A percentile compares a stretch with the other conserved stretches of the same genome.
Evolutionary conservation across 306 rosid species (phyloP).

Genomic region (Castanea crenata): DNA sequence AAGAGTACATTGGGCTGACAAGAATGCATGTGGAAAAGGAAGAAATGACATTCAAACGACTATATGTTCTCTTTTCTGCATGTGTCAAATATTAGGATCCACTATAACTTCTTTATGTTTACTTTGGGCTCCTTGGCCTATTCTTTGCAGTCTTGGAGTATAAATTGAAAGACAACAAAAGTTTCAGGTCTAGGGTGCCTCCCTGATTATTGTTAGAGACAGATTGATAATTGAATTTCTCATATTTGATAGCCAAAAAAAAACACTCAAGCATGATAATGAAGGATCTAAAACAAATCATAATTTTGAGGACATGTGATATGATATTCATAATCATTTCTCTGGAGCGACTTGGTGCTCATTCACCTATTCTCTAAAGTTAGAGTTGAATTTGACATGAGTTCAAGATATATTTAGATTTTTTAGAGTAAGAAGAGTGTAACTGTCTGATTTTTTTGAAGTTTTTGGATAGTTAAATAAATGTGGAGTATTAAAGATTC

Average conservation of each 20-base stretch:
- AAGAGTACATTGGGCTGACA: background rate
- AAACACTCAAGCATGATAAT: background rate
- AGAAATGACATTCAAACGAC: background rate
- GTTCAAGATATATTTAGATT: too few species aligned
- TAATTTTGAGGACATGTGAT: background rate
- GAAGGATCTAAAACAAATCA: background rate
- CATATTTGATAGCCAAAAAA: background rate
- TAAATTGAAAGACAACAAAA: background rate
- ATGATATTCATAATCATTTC: background rate
- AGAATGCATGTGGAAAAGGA: background rate
- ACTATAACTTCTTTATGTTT: background rate
- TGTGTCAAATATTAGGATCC: background rate
- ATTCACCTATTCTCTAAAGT: background rate
- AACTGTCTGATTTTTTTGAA: too few species aligned
- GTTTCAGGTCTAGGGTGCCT: background rate
- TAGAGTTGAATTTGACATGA: too few species aligned
- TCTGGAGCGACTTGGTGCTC: background rate
- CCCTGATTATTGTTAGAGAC: background rate
- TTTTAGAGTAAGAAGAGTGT: too few species aligned
- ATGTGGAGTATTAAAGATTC: too few species aligned
- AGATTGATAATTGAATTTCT: conserved; percentile 12
- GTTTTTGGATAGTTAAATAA: too few species aligned
- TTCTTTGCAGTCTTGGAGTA: background rate
- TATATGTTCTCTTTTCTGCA: background rate
- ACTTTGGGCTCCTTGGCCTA: background rate